A percentile compares a stretch with the other conserved stretches of the same genome.
These are phyloP conservation scores for Suhomyces emberorum DNA, from an alignment of 805 yeast species.

Conservation along the genomic window DNA sequence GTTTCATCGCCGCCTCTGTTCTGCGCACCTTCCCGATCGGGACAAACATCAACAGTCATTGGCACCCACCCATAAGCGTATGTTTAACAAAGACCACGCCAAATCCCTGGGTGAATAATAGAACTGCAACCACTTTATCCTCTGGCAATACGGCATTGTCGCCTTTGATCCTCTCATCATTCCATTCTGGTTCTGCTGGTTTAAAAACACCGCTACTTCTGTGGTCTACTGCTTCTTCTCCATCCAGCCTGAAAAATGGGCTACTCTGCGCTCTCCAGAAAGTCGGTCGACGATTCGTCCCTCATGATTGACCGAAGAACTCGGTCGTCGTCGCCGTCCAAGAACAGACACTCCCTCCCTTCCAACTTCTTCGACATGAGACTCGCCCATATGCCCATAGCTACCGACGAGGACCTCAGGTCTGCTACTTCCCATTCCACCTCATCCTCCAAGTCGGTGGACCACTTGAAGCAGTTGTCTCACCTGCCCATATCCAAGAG, in stretches of 20 bases:
- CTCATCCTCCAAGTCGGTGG: conserved; percentile 17
- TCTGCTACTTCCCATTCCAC: conserved; percentile 19
- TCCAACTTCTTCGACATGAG: conserved; percentile 19
- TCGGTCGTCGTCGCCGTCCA: conserved; percentile 34
- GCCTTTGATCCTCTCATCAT: neutral
- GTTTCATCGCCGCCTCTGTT: neutral
- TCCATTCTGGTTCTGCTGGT: no score
- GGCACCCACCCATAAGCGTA: neutral
- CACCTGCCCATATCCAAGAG: conserved; percentile 35
- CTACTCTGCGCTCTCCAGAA: neutral
- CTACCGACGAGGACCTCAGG: conserved; percentile 21
- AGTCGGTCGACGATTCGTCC: conserved; percentile 11
- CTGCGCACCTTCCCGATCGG: conserved; percentile 1
- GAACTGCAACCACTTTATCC: neutral
- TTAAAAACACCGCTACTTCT: no score
- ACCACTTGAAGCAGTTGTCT: conserved; percentile 27
- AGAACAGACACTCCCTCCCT: conserved; percentile 25
- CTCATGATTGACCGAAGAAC: conserved; percentile 20
- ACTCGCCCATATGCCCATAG: conserved; percentile 17
- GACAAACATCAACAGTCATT: conserved; percentile 1
- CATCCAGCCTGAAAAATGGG: no score
- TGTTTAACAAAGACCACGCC: neutral
- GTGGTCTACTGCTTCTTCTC: no score
- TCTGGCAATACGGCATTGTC: neutral
- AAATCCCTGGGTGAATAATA: neutral